phyloP scores from a whole-genome alignment of 2,329 filamentous ascomycete species.

The Penicillium griseofulvum region DNA sequence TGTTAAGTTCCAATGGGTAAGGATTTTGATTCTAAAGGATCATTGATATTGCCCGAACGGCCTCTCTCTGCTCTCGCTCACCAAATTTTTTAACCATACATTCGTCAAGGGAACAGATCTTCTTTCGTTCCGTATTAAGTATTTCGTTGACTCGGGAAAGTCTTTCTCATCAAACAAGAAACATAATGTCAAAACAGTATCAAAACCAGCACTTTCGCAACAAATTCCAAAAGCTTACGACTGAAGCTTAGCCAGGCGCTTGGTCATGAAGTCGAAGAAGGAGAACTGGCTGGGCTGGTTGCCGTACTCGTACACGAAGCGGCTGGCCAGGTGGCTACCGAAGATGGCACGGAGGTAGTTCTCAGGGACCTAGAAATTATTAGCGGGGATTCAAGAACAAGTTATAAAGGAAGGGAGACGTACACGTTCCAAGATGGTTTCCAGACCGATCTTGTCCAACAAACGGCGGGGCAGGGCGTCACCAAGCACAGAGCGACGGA shows the following conservation, averaged over 20 bases:
- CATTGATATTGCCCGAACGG: background rate
- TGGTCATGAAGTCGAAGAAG: constrained; percentile 81
- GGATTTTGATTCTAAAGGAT: constrained; percentile 1
- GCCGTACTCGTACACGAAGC: constrained; percentile 95
- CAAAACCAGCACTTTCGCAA: background rate
- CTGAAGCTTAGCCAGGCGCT: constrained; percentile 32
- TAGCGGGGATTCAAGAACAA: constrained; percentile 12
- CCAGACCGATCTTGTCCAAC: constrained; percentile 83
- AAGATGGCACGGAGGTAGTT: constrained; percentile 93
- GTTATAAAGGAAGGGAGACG: constrained; percentile 29
- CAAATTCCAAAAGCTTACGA: constrained; percentile 18
- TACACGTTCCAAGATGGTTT: constrained; percentile 78
- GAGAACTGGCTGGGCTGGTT: constrained; percentile 92
- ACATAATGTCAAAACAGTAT: background rate
- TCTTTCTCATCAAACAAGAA: constrained; percentile 4
- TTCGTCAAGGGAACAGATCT: constrained; percentile 11
- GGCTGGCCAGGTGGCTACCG: constrained; percentile 88
- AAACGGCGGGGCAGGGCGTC: constrained; percentile 85
- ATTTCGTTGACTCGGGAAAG: constrained; percentile 2
- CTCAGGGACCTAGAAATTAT: constrained; percentile 66
- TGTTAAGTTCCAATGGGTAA: background rate
- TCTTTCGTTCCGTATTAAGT: constrained; percentile 11
- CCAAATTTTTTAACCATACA: constrained; percentile 10
- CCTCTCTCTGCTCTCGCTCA: background rate
- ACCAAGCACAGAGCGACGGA: constrained; percentile 72